phyloP scores from a whole-genome alignment of 2,329 filamentous ascomycete genomes.

The Ceratocystis destructans region DNA sequence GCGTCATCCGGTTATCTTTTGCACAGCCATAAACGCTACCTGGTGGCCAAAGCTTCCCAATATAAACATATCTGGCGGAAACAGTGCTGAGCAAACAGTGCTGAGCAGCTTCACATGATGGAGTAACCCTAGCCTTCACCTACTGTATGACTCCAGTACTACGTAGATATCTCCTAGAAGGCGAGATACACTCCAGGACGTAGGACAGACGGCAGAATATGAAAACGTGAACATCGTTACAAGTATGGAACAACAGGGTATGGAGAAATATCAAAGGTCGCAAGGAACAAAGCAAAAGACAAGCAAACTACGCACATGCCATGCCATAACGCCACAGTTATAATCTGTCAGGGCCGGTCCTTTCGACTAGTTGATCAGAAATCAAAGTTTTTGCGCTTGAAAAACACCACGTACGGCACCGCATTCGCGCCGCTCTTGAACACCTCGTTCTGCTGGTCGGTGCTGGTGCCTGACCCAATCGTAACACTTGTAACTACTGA shows the following conservation, averaged over 20 bases:
- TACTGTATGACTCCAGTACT: neutral
- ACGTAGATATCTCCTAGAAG: neutral
- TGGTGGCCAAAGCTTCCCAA: neutral
- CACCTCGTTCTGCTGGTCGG: conserved; percentile 29
- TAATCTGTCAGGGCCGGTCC: neutral
- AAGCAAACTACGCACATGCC: neutral
- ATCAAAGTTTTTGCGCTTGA: conserved; percentile 27
- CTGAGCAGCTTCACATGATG: neutral
- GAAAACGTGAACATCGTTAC: neutral
- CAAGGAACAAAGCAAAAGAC: neutral
- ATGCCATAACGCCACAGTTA: neutral
- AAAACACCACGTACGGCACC: conserved; percentile 38
- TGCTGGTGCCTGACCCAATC: conserved; percentile 28
- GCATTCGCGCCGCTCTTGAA: conserved; percentile 27
- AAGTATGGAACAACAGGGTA: neutral
- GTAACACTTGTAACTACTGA: conserved; percentile 29
- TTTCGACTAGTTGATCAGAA: neutral
- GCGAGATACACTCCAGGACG: too few relatives aligned
- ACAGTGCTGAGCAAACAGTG: neutral
- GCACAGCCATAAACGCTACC: neutral
- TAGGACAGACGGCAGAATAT: neutral
- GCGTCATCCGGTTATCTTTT: neutral
- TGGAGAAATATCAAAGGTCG: neutral
- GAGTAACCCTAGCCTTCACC: neutral
- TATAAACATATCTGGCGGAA: neutral